Evolutionary conservation across 805 yeast genomes (phyloP), one percentile per base, ranked within the genome.

Genomic region (Sugiyamaella marilandica): DNA sequence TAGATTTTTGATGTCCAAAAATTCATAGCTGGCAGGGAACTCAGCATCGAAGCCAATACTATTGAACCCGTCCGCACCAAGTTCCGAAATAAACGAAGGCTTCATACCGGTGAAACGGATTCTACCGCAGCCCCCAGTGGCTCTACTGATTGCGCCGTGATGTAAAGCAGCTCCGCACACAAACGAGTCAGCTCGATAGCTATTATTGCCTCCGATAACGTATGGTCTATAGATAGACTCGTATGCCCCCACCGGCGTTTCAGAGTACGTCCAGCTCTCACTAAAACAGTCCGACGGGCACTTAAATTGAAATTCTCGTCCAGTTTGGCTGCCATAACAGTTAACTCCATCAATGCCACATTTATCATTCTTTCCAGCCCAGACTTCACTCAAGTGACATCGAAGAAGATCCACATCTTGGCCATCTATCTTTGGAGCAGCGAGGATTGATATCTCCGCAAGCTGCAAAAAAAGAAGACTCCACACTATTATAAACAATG

Each of bases 161-260:
- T 91, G 97, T 2, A 87, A 80, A 0, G 94, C 97, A 2, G 97
- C 85, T 0, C 90, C 92, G 66, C 98, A 91, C 0, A 92, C 84
- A 61, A 75, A 90, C 0, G 96, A 87, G 69, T 91, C 98, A 0
- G 88, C 91, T 57, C 98, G 74, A 64, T 89, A 91, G 0, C 53
- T 34, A 7, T 62, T 58, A 16, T 91, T 91, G 14, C 96, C 95
- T 2, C 97, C 97, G 24, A 91, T 78, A 32, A 81, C 80, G 60
- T 75, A 87, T 1, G 86, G 85, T 49, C 82, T 67, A 63, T 91
- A 87, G 63, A 87, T 86, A 21, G 85, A 73, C 57, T 80, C 69
- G 51, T 80, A 71, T 49, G 76, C 76, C 0, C 97, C 97, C 0
- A 88, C 87, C 0, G 91, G 83, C 10, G 84, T 71, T 14, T 84